Base-by-base conservation (phyloP, 176 grass and related monocot species). In the Avena sativa region DNA sequence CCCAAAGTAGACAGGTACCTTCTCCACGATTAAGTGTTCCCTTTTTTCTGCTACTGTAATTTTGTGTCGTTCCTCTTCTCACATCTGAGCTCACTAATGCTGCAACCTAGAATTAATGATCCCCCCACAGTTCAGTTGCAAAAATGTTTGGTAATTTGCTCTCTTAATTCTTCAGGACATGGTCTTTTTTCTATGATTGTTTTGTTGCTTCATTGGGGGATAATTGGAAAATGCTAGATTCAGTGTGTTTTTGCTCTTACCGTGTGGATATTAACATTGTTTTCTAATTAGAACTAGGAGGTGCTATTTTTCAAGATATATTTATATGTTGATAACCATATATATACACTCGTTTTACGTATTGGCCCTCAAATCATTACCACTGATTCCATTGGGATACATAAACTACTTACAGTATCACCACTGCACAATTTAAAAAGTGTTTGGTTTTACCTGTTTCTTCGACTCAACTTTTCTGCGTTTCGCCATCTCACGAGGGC, bases 1-100 rank as follows among this genome's bases (percentile, higher is more conserved):
- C 93, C 81, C 93, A 90, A 91, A 98, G 96, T 81, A 89, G 71
- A 90, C 69, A 40, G 93, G 93, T 89, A 57, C 55, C 16, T 16
- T 57, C 6, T 57, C 19, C 55, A 6, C 14, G 21, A 61, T 73
- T 30, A 21, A n/a, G 17, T 60, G 25, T 12, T 84, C 55, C 28
- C 20, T 74, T 43, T 50, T 75, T 52, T 13, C 25, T 77, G 48
- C 6, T 66, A 20, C 38, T 55, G 16, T n/a, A 66, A 59, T 40
- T 70, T 61, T 47, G 8, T 69, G 40, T 25, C 25, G 38, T 40
- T 40, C 36, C n/a, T 13, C 17, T 80, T 74, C n/a, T 84, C 48
- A 55, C 40, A 55, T 83, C 46, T 79, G 5, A 60, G 25, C 56
- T 78, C 68, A 72, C n/a, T 78, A 82, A 13, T 82, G 58, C 55